These are phyloP conservation scores for Coemansia umbellata DNA, from an alignment of 192 early-diverging fungal species.

Conservation along the genomic window DNA sequence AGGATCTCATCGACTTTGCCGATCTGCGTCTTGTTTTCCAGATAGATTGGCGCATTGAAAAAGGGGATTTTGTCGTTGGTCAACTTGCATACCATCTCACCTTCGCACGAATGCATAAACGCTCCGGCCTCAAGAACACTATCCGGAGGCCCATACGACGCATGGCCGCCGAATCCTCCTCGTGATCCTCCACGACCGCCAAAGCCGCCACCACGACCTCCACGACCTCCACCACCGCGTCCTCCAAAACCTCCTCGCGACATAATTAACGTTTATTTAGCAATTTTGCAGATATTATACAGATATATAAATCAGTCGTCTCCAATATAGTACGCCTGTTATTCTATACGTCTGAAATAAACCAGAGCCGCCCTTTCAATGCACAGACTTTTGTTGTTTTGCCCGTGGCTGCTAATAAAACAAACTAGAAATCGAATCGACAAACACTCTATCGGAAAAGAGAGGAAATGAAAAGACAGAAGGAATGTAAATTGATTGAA, in stretches of 20 bases:
- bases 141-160: conserved; percentile 70
- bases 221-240: conserved; percentile 35
- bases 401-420: no score
- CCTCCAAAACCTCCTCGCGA: conserved; percentile 40
- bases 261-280: no score
- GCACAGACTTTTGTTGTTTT: no score
- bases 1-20: conserved; percentile 99
- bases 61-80: conserved; percentile 92
- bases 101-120: conserved; percentile 94
- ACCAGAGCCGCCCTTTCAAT: no score
- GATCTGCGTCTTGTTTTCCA: conserved; percentile 97
- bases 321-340: no score
- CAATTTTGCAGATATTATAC: no score
- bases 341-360: no score
- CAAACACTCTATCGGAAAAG: no score
- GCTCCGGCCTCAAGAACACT: conserved; percentile 76
- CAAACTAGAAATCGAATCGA: no score
- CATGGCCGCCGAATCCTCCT: conserved; percentile 41
- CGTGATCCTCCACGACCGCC: conserved; percentile 51
- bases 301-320: no score
- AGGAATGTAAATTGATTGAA: no score
- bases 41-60: conserved; percentile 98
- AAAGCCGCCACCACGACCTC: conserved; percentile 13
- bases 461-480: no score
- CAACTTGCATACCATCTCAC: conserved; percentile 93